phyloP scores from a whole-genome alignment of 495 filamentous ascomycete genomes.

The Peziza echinospora region DNA sequence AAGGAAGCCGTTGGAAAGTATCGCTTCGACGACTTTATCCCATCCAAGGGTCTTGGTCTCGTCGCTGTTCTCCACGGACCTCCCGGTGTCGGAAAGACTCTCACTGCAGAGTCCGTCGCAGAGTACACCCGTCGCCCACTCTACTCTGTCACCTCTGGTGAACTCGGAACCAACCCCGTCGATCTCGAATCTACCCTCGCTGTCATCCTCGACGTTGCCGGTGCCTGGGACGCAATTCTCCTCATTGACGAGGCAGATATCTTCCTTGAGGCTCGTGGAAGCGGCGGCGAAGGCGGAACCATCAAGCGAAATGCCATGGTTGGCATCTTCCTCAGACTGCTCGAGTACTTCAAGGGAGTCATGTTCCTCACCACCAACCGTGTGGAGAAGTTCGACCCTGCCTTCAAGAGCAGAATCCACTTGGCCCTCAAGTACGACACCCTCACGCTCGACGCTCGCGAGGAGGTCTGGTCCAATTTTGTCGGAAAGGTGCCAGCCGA shows the following conservation, averaged over 20 bases:
- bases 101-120: slow-evolving; percentile 35
- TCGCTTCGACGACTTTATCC: slow-evolving; percentile 24
- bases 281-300: slow-evolving; percentile 16
- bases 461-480: slow-evolving; percentile 1
- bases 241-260: slow-evolving; percentile 35
- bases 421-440: slow-evolving; percentile 22
- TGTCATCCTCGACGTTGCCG: slow-evolving; percentile 29
- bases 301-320: slow-evolving; percentile 35
- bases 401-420: slow-evolving; percentile 32
- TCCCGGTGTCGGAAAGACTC: slow-evolving; percentile 38
- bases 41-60: slow-evolving; percentile 38
- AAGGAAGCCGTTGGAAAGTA: slow-evolving; percentile 18
- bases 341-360: slow-evolving; percentile 31
- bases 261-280: slow-evolving; percentile 25
- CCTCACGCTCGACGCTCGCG: not conserved
- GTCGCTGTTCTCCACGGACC: slow-evolving; percentile 36
- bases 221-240: slow-evolving; percentile 32
- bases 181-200: slow-evolving; percentile 30
- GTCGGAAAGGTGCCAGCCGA: not conserved
- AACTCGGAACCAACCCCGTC: slow-evolving; percentile 29
- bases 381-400: slow-evolving; percentile 27
- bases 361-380: slow-evolving; percentile 34
- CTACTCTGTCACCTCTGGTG: slow-evolving; percentile 32
- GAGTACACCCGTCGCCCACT: slow-evolving; percentile 31
- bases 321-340: not conserved